phyloP scores from a whole-genome alignment of 352 stramenopile genomes.

The Phytophthora aleatoria region DNA sequence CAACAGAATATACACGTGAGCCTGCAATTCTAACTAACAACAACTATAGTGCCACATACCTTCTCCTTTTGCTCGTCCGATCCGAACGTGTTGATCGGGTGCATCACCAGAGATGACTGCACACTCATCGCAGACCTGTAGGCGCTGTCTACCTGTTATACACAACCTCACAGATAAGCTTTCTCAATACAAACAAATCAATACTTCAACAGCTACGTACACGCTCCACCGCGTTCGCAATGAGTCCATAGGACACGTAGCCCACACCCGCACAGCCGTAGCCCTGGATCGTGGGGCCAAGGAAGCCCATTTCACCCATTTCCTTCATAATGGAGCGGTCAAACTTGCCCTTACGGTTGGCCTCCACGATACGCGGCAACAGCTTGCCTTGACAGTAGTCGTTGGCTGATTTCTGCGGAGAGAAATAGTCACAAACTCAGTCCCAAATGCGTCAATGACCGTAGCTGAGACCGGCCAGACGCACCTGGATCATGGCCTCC shows the following conservation, averaged over 20 bases:
- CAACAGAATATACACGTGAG: background rate
- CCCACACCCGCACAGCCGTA: constrained; percentile 95
- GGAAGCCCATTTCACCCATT: constrained; percentile 94
- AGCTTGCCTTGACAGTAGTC: constrained; percentile 95
- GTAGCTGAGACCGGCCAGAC: constrained; percentile 10
- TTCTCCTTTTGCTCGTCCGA: constrained; percentile 96
- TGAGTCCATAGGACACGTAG: constrained; percentile 97
- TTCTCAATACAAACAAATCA: background rate
- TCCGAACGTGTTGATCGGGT: constrained; percentile 98
- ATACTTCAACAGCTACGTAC: constrained; percentile 7
- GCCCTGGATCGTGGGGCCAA: constrained; percentile 93
- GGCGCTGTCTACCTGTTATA: constrained; percentile 90
- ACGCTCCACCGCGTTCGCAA: constrained; percentile 96
- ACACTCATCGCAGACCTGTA: constrained; percentile 98
- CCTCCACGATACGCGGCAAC: constrained; percentile 92
- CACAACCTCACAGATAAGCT: background rate
- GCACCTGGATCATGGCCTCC: constrained; percentile 90
- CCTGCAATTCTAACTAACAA: background rate
- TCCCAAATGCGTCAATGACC: constrained; percentile 1
- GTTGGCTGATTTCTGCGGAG: constrained; percentile 87
- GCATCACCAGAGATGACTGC: constrained; percentile 98
- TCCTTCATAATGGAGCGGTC: constrained; percentile 95
- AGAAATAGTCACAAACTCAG: constrained; percentile 4
- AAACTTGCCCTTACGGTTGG: constrained; percentile 95
- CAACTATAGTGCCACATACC: constrained; percentile 26